Evolutionary conservation across 2,329 filamentous ascomycete genomes (phyloP).

Genomic region (Penicillium sp.): DNA sequence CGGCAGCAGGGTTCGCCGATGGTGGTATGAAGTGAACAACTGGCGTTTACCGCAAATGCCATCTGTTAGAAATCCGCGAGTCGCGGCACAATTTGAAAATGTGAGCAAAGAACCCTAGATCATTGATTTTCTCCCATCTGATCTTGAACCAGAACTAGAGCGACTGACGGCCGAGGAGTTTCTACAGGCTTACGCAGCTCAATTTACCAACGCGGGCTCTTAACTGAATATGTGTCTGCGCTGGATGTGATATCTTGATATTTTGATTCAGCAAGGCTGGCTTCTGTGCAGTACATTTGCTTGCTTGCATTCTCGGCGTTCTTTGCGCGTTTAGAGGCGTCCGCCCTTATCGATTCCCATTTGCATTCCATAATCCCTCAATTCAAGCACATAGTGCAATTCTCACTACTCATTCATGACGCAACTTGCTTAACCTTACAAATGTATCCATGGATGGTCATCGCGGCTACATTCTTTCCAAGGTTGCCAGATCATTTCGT

Average conservation of each 20-base stretch:
- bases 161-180: conserved; percentile 37
- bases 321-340: conserved; percentile 9
- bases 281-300: conserved; percentile 2
- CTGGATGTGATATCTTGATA: neutral
- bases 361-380: conserved; percentile 7
- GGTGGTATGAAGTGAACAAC: conserved; percentile 96
- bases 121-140: neutral
- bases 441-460: no score
- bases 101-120: conserved; percentile 33
- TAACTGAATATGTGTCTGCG: conserved; percentile 23
- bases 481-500: no score
- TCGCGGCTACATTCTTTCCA: no score
- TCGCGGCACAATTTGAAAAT: conserved; percentile 46
- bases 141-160: conserved; percentile 7
- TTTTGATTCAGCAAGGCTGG: neutral
- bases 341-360: conserved; percentile 9
- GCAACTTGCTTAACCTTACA: neutral
- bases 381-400: neutral
- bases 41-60: conserved; percentile 67
- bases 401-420: neutral
- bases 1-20: conserved; percentile 77
- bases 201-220: conserved; percentile 36
- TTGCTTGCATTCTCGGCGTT: conserved; percentile 24
- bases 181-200: conserved; percentile 39
- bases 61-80: conserved; percentile 30